Conservation (phyloP, 495 filamentous ascomycete genomes). For the Annulohypoxylon nitens region DNA sequence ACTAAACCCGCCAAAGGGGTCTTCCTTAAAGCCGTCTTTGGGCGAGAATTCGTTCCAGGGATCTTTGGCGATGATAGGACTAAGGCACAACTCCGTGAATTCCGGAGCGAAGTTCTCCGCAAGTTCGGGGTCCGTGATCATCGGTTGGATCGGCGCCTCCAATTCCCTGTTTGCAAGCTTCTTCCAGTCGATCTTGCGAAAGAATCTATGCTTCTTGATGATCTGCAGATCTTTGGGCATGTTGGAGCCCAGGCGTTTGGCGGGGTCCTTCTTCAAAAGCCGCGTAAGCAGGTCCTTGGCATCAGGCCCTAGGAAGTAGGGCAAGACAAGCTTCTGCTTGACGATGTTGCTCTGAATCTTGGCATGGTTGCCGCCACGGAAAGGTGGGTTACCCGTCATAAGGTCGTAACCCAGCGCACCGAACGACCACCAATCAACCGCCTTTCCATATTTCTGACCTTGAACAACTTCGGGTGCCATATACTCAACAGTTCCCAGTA, state of each 20-base stretch:
- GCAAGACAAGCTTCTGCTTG: slow-evolving; percentile 86
- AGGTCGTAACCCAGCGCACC: slow-evolving; percentile 93
- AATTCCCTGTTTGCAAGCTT: slow-evolving; percentile 81
- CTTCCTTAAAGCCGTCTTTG: slow-evolving; percentile 62
- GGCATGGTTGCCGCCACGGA: slow-evolving; percentile 87
- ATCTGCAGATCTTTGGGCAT: slow-evolving; percentile 87
- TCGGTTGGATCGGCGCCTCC: slow-evolving; percentile 86
- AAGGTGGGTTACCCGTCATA: slow-evolving; percentile 89
- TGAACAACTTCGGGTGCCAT: slow-evolving; percentile 97
- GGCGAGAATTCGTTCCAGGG: slow-evolving; percentile 50
- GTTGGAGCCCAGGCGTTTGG: slow-evolving; percentile 85
- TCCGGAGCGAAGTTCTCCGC: slow-evolving; percentile 94
- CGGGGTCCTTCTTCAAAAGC: slow-evolving; percentile 89
- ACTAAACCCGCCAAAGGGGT: slow-evolving; percentile 95
- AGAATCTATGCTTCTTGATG: slow-evolving; percentile 96
- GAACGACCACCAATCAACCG: slow-evolving; percentile 98
- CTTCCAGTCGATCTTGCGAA: slow-evolving; percentile 95
- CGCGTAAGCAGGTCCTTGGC: slow-evolving; percentile 93
- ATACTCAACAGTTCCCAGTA: slow-evolving; percentile 95
- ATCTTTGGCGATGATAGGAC: slow-evolving; percentile 70
- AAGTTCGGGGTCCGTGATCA: slow-evolving; percentile 93
- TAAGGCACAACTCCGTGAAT: slow-evolving; percentile 87
- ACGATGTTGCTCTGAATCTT: slow-evolving; percentile 95
- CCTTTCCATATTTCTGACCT: slow-evolving; percentile 87
- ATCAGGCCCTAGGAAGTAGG: slow-evolving; percentile 89